Base-by-base conservation (phyloP, 805 yeast species). In the Zygosaccharomyces rouxii region DNA sequence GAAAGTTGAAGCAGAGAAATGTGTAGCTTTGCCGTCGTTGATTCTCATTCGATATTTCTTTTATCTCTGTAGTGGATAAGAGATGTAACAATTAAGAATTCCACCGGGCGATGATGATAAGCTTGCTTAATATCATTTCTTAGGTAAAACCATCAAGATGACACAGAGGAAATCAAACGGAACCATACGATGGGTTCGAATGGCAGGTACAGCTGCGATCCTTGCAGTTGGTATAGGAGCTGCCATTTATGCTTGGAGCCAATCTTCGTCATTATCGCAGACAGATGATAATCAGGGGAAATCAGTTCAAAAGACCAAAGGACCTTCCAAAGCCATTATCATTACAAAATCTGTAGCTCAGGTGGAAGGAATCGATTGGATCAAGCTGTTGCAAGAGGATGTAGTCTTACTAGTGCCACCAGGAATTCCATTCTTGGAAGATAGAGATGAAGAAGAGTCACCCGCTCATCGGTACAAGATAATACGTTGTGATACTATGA, bases 1-100 rank as follows among this genome's bases (percentile, higher is more conserved):
- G 4, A 70, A 68, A 0, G 82, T 78, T 0, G 80, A 62, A 0
- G 81, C 81, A 9, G 73, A 61, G 49, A 75, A 73, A 6, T 31
- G 48, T 44, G 48, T 44, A n/a, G 37, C 29, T 38, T 13, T 23
- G 10, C 30, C 38, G 43, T 38, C 18, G 26, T 39, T 41, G 18
- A 41, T 31, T 11, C 35, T 28, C 49, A 46, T 42, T 28, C 22
- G 44, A n/a, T 31, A 21, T 39, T 25, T 11, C 35, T 21, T 21
- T 31, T 14, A 22, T 33, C 29, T 18, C 35, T 14, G 7, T n/a
- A 4, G 3, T 33, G 7, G 10, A 33, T 33, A 9, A 3, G 11
- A 6, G 37, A 14, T 33, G 19, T 5, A 6, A 14, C 10, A n/a
- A 10, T 14, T 5, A 42, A 5, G 16, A 35, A 7, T 44, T 16